phyloP scores from a whole-genome alignment of 345 rosid species.

The Salix purpurea region DNA sequence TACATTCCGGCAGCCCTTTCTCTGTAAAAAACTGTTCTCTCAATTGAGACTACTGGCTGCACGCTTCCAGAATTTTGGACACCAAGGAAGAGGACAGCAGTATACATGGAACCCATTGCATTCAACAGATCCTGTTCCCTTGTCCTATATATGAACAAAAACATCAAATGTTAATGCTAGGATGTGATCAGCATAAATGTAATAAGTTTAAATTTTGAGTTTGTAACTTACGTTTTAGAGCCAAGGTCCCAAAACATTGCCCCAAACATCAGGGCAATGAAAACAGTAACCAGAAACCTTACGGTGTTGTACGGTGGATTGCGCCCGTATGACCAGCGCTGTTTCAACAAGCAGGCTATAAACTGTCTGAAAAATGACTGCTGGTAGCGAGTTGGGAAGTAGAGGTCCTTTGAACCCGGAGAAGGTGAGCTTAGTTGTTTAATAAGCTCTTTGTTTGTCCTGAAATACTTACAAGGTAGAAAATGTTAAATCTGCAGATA shows the following conservation, averaged over 20 bases:
- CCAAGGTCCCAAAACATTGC: conserved; percentile 21
- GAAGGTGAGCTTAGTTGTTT: conserved; percentile 14
- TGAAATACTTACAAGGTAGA: conserved; percentile 12
- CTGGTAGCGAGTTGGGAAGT: conserved; percentile 12
- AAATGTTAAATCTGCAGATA: background rate
- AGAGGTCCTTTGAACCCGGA: conserved; percentile 18
- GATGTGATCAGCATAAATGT: no score
- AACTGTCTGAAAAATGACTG: conserved; percentile 11
- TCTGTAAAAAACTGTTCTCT: conserved; percentile 68
- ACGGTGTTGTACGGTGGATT: conserved; percentile 18
- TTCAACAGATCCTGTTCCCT: conserved; percentile 49
- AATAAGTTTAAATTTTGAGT: no score
- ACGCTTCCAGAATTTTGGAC: conserved; percentile 49
- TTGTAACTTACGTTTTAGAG: conserved; percentile 7
- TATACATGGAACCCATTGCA: conserved; percentile 74
- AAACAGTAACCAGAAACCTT: conserved; percentile 13
- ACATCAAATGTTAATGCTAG: background rate
- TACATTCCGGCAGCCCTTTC: conserved; percentile 85
- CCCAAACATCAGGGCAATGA: conserved; percentile 17
- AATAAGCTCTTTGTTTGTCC: conserved; percentile 38
- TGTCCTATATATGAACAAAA: conserved; percentile 23
- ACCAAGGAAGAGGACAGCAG: conserved; percentile 67
- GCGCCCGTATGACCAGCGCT: conserved; percentile 17
- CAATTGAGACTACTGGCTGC: conserved; percentile 62
- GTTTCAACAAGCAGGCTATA: conserved; percentile 19